Evolutionary conservation across 2,329 filamentous ascomycete species (phyloP).

Genomic region (Didymella pomorum): DNA sequence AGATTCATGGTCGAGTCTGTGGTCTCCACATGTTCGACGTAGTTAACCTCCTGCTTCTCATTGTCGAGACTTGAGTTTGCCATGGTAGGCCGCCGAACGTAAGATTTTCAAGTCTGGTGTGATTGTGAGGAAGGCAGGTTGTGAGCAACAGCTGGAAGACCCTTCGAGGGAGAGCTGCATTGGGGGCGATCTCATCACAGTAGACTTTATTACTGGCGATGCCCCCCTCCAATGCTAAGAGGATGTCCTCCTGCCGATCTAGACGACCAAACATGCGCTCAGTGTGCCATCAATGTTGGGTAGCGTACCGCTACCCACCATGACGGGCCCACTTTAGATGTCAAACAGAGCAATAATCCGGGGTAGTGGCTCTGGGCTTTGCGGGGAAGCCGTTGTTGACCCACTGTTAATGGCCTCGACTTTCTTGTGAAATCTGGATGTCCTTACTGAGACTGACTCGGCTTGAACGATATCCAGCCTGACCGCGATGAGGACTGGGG

Average conservation of each 20-base stretch:
- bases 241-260: slow-evolving; percentile 17
- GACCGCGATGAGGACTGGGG: slow-evolving; percentile 14
- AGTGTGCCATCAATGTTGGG: background rate
- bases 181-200: background rate
- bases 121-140: background rate
- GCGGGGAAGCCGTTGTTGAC: slow-evolving; percentile 34
- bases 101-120: background rate
- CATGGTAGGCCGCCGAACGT: slow-evolving; percentile 19
- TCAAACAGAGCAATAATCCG: slow-evolving; percentile 27
- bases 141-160: background rate
- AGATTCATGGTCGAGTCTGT: slow-evolving; percentile 35
- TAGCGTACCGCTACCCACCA: slow-evolving; percentile 6
- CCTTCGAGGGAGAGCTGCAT: background rate
- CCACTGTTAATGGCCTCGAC: slow-evolving; percentile 18
- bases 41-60: slow-evolving; percentile 36
- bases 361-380: slow-evolving; percentile 31
- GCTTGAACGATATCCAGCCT: slow-evolving; percentile 10
- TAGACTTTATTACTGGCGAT: slow-evolving; percentile 7
- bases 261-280: slow-evolving; percentile 13
- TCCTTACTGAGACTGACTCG: slow-evolving; percentile 31
- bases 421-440: slow-evolving; percentile 2
- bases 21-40: slow-evolving; percentile 36
- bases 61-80: slow-evolving; percentile 27
- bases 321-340: slow-evolving; percentile 20
- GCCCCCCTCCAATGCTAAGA: slow-evolving; percentile 12